These are phyloP conservation scores for Curvularia sp. DNA, from an alignment of 2,329 filamentous ascomycete genomes.

Conservation along the genomic window DNA sequence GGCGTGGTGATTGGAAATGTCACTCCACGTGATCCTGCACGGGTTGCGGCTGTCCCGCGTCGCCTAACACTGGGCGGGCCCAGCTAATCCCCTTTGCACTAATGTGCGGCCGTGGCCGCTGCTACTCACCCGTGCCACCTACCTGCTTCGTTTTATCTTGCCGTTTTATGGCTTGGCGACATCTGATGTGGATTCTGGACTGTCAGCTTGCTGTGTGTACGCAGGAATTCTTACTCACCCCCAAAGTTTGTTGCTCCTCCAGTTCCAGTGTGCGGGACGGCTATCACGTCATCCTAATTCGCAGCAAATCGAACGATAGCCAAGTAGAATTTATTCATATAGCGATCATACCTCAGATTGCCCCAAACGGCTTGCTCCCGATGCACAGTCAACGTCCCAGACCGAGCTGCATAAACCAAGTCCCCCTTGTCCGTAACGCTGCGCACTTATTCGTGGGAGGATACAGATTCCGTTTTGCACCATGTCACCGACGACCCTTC, in stretches of 20 bases:
- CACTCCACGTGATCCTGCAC: background rate
- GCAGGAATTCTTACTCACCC: too few species aligned
- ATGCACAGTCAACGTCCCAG: background rate
- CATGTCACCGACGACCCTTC: background rate
- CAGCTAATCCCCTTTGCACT: conserved; percentile 1
- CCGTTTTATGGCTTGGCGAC: background rate
- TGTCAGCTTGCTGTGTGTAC: background rate
- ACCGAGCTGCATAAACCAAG: background rate
- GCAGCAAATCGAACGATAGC: background rate
- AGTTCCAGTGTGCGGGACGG: background rate
- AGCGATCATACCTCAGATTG: background rate
- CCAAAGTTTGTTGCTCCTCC: background rate
- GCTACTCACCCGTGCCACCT: background rate
- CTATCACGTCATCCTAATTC: background rate
- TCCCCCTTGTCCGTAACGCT: background rate
- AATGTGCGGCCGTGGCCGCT: background rate
- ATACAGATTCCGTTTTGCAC: background rate
- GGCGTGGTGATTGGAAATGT: background rate
- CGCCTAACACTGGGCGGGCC: background rate
- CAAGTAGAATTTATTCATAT: background rate
- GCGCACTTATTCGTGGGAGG: background rate
- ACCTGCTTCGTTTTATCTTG: background rate
- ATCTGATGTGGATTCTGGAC: background rate
- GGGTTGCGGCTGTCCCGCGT: background rate
- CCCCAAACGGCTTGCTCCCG: background rate